Evolutionary conservation across 345 rosid species (phyloP).

Genomic region (Acer campestre): DNA sequence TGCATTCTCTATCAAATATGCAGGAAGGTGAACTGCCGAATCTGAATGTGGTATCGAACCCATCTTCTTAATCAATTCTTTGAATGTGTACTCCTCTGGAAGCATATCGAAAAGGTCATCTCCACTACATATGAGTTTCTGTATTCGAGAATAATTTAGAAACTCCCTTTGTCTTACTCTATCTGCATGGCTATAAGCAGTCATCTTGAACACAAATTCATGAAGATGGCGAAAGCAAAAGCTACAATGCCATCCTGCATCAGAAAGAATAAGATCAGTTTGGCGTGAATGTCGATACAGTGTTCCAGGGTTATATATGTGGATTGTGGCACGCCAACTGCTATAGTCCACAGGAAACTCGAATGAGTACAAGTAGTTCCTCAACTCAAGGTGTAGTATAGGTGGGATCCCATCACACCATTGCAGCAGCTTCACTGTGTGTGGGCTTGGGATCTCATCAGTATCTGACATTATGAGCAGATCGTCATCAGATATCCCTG

Average conservation of each 20-base stretch:
- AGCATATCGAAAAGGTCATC: conserved; percentile 86
- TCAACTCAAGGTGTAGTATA: no score
- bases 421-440: no score
- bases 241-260: conserved; percentile 99
- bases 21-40: conserved; percentile 92
- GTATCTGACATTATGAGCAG: no score
- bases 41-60: conserved; percentile 72
- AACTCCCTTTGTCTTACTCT: conserved; percentile 59
- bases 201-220: conserved; percentile 84
- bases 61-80: conserved; percentile 81
- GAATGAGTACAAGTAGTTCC: no score
- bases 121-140: conserved; percentile 66
- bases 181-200: conserved; percentile 92
- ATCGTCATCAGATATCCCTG: no score
- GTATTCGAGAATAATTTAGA: conserved; percentile 59
- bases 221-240: conserved; percentile 67
- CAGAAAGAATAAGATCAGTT: conserved; percentile 59
- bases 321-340: no score
- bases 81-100: conserved; percentile 80
- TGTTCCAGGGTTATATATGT: no score
- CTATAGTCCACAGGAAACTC: no score
- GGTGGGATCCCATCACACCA: no score
- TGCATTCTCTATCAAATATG: conserved; percentile 84
- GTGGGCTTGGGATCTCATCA: no score
- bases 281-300: conserved; percentile 66